Base-by-base conservation (phyloP, 2,329 filamentous ascomycete species). In the Cyphellophora europaea region DNA sequence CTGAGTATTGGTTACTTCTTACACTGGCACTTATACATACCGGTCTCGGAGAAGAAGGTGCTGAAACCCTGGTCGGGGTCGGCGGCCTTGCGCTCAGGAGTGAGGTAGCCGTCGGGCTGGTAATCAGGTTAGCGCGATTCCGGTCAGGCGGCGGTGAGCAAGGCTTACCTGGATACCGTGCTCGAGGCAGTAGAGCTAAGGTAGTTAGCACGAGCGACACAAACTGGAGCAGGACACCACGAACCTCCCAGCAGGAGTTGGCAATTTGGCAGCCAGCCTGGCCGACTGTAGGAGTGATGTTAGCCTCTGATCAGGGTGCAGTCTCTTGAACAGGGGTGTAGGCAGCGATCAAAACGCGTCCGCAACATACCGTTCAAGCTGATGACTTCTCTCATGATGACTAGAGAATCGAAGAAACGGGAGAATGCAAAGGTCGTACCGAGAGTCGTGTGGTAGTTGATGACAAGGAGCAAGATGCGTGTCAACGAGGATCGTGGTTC, bases 191-290 rank as follows among this genome's bases (percentile, higher is more conserved):
- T 98, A 98, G 48, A 98, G 85, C 91, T 98, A 66, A 46, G 55
- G 45, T 49, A 40, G 47, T 52, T 49, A 54, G 54, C 64, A 39
- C 13, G 8, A 19, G 17, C 19, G 11, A 11, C 31, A 21, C 10
- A 8, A 2, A 13, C 5, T 18, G n/a, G 14, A 47, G 58, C 43
- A 46, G 48, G 31, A 19, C 13, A 36, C 27, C 35, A 73, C 85
- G 73, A 72, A 98, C 91, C 87, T 98, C 91, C 91, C 91, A 98
- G 80, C 91, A 96, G 56, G 91, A 91, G 76, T 98, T 98, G 72
- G 89, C 91, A 62, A 98, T 98, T 68, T 98, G 91, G 80, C 91
- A 96, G 82, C 91, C 91, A 65, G 91, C 91, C 79, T 98, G 91
- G 71, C 91, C 91, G 76, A 98, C 91, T 98, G 66, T 58, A 59